Evolutionary conservation across 2,329 filamentous ascomycete species (phyloP).

Genomic region (Talaromyces verruculosus): DNA sequence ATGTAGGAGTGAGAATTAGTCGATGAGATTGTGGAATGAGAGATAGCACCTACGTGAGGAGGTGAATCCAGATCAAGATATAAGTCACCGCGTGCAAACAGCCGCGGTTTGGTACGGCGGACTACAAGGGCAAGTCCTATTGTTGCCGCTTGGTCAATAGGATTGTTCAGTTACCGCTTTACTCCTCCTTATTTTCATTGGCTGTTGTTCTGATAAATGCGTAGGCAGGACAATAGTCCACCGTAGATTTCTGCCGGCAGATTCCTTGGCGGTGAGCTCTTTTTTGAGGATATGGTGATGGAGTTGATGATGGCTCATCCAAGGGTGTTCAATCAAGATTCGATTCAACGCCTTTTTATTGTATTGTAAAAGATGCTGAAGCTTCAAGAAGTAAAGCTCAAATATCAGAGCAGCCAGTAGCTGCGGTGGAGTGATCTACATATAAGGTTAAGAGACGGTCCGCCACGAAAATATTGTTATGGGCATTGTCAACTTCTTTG

Average conservation of each 20-base stretch:
- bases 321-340: not conserved
- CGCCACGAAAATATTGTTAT: not conserved
- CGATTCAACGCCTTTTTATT: not conserved
- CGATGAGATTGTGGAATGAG: not conserved
- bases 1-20: not conserved
- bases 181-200: not conserved
- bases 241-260: constrained; percentile 11
- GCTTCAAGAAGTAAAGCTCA: not conserved
- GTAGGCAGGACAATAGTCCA: not conserved
- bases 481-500: not conserved
- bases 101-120: not conserved
- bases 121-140: not conserved
- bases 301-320: not conserved
- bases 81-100: not conserved
- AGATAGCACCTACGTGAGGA: not conserved
- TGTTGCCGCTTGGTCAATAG: not conserved
- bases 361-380: not conserved
- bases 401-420: not conserved
- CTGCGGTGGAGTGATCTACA: not conserved
- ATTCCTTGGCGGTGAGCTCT: constrained; percentile 2
- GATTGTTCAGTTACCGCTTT: not conserved
- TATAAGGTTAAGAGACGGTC: too few relatives aligned
- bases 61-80: not conserved
- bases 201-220: not conserved
- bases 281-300: not conserved